Base-by-base conservation (phyloP, 345 rosid species). In the Citrus mangshanensis region DNA sequence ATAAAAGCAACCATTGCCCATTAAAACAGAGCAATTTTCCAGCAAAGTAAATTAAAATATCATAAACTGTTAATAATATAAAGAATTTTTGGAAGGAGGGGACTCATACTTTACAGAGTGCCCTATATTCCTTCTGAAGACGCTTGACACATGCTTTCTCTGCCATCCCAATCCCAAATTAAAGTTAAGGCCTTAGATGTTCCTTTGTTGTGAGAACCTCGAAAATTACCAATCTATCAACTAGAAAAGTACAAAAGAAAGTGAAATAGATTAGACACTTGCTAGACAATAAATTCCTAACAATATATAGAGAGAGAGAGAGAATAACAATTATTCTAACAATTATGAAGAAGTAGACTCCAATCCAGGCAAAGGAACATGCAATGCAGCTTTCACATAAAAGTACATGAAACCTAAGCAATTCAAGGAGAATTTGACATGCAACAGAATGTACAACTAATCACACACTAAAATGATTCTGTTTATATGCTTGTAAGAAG, bases 121-220 rank as follows among this genome's bases (percentile, higher is more conserved):
- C 92, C 87, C 98, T 93, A 79, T 87, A 96, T 83, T 96, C 99
- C 92, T 94, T 93, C 83, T 96, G 99, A 70, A 94, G 97, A 61
- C 99, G 98, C 84, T 89, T 92, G 49, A 92, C 88, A 77, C 99
- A 95, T 13, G 97, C 87, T 88, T 90, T 94, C 78, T 92, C 99
- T 28, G 98, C 98, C 99, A 96, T 96, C 63, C 61, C 49, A 61
- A 34, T 65, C 64, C 81, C 74, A 42, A 58, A 69, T 75, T 0
- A 32, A 70, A 58, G 19, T 40, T 54, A 42, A 42, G 32, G 32
- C 61, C 72, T 51, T n/a, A n/a, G 32, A 21, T 42, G 58, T 35
- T 81, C 64, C 59, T 80, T 64, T 61, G 42, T 49, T 38, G 30
- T 32, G 59, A 82, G 51, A 69, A 67, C 59, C 70, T 59, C 73